Evolutionary conservation across 352 stramenopile genomes (phyloP).

Genomic region (Albugo candida): DNA sequence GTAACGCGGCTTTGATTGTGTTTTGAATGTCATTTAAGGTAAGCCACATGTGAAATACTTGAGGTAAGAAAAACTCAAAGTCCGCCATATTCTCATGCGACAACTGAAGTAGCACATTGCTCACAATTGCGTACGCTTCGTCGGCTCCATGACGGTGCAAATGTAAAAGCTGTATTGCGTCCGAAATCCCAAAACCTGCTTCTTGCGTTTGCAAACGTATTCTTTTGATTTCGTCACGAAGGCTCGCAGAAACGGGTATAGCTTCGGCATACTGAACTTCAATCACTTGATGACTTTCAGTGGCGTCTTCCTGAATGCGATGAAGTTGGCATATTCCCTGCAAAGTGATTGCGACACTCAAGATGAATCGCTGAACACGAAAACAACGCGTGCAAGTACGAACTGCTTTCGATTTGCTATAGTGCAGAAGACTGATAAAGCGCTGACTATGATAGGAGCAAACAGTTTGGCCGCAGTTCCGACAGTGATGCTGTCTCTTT

Average conservation of each 20-base stretch:
- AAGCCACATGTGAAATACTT: slow-evolving; percentile 72
- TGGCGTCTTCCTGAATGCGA: no score
- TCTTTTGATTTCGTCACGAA: slow-evolving; percentile 24
- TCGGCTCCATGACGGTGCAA: slow-evolving; percentile 56
- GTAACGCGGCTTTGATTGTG: slow-evolving; percentile 48
- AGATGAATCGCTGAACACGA: slow-evolving; percentile 45
- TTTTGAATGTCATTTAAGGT: slow-evolving; percentile 57
- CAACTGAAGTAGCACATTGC: slow-evolving; percentile 54
- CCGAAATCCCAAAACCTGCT: slow-evolving; percentile 37
- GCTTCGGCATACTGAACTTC: no score
- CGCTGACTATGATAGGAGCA: slow-evolving; percentile 65
- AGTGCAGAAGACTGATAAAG: slow-evolving; percentile 43
- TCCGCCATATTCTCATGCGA: slow-evolving; percentile 36
- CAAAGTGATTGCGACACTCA: no score
- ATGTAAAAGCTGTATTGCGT: slow-evolving; percentile 68
- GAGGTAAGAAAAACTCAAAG: slow-evolving; percentile 72
- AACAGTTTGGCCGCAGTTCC: slow-evolving; percentile 56
- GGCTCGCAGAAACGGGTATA: no score
- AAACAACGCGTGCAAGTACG: slow-evolving; percentile 51
- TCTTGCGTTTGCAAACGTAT: slow-evolving; percentile 23
- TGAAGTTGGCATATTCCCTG: no score
- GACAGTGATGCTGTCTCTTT: slow-evolving; percentile 68
- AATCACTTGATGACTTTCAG: no score
- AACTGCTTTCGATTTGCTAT: slow-evolving; percentile 36
- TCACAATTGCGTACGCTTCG: slow-evolving; percentile 41